Base-by-base conservation (phyloP, 2,329 filamentous ascomycete species). In the Aspergillus ibericus region DNA sequence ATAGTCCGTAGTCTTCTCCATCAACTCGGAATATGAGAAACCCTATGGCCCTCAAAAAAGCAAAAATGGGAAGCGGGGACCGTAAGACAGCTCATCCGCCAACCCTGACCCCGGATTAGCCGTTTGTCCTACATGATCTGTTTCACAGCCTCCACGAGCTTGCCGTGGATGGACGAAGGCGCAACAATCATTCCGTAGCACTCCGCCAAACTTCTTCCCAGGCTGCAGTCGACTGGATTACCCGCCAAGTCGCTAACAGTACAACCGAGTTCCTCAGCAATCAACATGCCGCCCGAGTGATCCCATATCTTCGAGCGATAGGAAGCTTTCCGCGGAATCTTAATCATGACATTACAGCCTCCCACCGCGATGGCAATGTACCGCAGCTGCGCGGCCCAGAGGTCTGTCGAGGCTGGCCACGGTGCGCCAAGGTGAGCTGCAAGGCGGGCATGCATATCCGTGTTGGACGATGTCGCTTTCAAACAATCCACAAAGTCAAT, bases 251-350 rank as follows among this genome's bases (percentile, higher is more conserved):
- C 83, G 2, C 76, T 80, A 22, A 85, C 77, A 50, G 75, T 71
- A 8, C 79, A 80, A 6, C 83, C 82, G 1, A 78, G 74, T 65
- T 85, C 82, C 56, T 79, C 69, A 55, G 76, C 80, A 44, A 85
- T 75, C 25, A 84, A 66, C 63, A 82, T 78, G 0, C 82, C 82
- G 5, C 82, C 82, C 1, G 80, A 80, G 68, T 85, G 82, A 67
- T 85, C 83, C 82, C 82, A 85, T n/a, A 83, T 72, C 57, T 78
- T 77, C 0, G 80, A 81, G 32, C 76, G 80, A 60, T 82, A 76
- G 8, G 71, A 68, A 32, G 71, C 63, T 3, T 75, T 75, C 54
- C 72, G 73, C 8, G 81, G 79, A 25, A 83, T 77, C 44, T 82
- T 79, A 15, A 84, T 65, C 66, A 81, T 75, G 25, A 81, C 76